Percentiles rank a stretch among this genome's conserved stretches.
phyloP scores from a whole-genome alignment of 2,329 filamentous ascomycete genomes.

The Ophiostoma triangulosporum region DNA sequence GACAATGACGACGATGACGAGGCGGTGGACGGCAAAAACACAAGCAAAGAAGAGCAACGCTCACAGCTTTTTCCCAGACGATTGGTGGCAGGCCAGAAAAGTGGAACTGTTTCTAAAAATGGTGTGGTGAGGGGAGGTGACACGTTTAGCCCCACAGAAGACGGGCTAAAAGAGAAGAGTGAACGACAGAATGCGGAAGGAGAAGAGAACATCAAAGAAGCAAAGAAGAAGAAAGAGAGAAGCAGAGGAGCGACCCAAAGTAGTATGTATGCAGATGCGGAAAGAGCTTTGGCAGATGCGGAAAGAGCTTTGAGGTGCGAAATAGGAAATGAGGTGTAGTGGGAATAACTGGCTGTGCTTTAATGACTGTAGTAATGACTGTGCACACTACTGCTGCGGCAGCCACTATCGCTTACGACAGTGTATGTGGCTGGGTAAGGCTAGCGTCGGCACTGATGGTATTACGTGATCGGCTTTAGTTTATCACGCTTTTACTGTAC shows the following conservation, averaged over 20 bases:
- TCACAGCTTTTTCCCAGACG: no score
- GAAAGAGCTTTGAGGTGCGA: no score
- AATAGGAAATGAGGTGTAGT: no score
- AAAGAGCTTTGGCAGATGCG: no score
- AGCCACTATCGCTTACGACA: no score
- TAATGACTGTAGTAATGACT: no score
- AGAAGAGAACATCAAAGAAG: background rate
- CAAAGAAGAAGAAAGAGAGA: background rate
- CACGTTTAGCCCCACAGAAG: conserved; percentile 11
- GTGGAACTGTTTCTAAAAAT: conserved; percentile 9
- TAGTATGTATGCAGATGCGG: no score
- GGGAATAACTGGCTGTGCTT: no score
- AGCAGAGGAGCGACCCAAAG: no score
- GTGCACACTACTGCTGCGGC: no score
- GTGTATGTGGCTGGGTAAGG: background rate
- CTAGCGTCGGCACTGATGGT: background rate
- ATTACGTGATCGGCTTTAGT: background rate
- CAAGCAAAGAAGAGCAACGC: background rate
- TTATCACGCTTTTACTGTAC: background rate
- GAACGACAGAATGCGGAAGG: background rate
- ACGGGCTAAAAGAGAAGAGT: background rate
- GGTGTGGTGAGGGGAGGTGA: background rate
- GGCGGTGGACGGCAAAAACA: background rate
- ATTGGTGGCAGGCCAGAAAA: background rate
- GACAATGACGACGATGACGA: background rate